Percentiles rank a stretch among this genome's conserved stretches.
These are phyloP conservation scores for Candida ortonii DNA, from an alignment of 805 yeast genomes.

Conservation along the genomic window DNA sequence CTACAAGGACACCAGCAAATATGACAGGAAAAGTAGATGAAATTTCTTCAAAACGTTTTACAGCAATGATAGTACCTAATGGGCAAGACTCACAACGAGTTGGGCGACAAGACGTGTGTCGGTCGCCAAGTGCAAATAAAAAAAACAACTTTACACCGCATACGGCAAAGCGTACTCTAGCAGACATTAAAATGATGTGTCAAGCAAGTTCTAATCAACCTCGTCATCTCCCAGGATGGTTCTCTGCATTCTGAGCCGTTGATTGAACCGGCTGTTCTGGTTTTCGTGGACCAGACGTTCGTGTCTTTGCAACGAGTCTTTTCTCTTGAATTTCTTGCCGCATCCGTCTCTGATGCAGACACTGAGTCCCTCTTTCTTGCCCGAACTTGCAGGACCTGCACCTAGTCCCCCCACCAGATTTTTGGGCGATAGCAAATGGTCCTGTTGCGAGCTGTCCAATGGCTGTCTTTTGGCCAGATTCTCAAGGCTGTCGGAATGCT, in stretches of 20 bases:
- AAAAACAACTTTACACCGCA: no score
- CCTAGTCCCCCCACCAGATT: not conserved
- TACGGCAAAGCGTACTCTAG: no score
- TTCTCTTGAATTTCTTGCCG: conserved; percentile 47
- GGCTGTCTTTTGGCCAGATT: conserved; percentile 7
- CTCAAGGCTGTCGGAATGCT: conserved; percentile 33
- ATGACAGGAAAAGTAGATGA: no score
- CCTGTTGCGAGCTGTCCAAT: conserved; percentile 7
- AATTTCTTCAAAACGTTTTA: no score
- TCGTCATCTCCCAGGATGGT: conserved; percentile 17
- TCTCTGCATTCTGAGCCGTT: conserved; percentile 26
- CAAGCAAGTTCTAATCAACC: not conserved
- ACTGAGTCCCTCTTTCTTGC: conserved; percentile 11
- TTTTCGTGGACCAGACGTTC: conserved; percentile 49
- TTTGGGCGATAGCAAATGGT: not conserved
- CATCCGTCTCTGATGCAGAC: conserved; percentile 34
- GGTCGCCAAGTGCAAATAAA: no score
- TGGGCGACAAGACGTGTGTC: no score
- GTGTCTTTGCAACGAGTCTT: conserved; percentile 55
- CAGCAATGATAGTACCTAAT: no score
- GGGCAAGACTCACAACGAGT: no score
- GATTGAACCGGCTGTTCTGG: conserved; percentile 38
- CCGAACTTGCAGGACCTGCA: not conserved
- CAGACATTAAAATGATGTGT: no score
- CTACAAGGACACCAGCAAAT: no score